Evolutionary conservation across 495 filamentous ascomycete genomes (phyloP).

Genomic region (Xylaria sp.): DNA sequence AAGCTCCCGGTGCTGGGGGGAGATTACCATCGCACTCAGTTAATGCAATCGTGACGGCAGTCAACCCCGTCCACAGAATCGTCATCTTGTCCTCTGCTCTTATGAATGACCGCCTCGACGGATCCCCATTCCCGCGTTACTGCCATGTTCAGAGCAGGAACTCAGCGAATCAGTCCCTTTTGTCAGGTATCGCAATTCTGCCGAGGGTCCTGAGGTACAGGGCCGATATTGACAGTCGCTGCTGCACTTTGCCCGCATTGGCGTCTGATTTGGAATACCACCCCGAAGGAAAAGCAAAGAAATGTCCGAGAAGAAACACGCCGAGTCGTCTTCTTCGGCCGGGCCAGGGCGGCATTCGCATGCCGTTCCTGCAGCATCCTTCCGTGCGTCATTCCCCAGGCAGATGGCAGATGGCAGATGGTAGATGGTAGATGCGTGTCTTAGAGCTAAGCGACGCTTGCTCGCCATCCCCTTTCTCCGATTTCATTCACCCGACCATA

Average conservation of each 20-base stretch:
- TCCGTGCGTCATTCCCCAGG: slow-evolving; percentile 48
- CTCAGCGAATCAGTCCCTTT: slow-evolving; percentile 10
- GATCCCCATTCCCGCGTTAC: slow-evolving; percentile 1
- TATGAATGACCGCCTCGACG: slow-evolving; percentile 9
- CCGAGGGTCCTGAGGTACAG: not conserved
- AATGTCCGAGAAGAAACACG: slow-evolving; percentile 44
- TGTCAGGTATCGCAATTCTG: slow-evolving; percentile 10
- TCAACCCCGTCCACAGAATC: slow-evolving; percentile 3
- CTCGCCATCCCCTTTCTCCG: not conserved
- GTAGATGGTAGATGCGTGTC: slow-evolving; percentile 10
- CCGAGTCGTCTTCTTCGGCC: slow-evolving; percentile 45
- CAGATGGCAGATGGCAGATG: too few relatives aligned
- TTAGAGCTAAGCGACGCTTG: slow-evolving; percentile 6
- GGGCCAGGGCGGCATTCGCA: slow-evolving; percentile 52
- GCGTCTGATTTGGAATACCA: slow-evolving; percentile 10
- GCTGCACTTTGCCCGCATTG: slow-evolving; percentile 4
- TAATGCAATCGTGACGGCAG: slow-evolving; percentile 16
- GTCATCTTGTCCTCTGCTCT: not conserved
- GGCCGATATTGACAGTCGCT: slow-evolving; percentile 1
- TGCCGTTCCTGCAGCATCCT: slow-evolving; percentile 54
- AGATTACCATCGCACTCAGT: slow-evolving; percentile 8
- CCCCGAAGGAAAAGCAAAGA: slow-evolving; percentile 31
- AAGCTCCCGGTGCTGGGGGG: slow-evolving; percentile 1
- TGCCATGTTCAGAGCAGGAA: slow-evolving; percentile 22
- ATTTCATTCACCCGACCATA: not conserved